Base-by-base conservation (phyloP, 805 yeast species). In the Yamadazyma scolyti region DNA sequence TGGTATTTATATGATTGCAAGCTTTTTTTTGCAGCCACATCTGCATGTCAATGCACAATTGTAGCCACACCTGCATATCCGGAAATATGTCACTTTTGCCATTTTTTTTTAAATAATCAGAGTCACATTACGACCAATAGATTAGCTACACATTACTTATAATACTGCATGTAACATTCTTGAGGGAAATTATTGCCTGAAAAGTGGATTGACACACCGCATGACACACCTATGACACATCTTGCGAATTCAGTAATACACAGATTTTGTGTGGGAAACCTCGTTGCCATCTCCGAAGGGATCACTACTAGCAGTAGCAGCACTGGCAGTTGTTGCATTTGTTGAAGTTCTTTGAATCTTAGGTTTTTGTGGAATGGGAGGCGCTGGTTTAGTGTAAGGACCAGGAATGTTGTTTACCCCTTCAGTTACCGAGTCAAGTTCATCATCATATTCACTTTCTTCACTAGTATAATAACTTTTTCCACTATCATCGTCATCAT, bases 401-500 rank as follows among this genome's bases (percentile, higher is more conserved):
- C 37, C 28, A 9, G 29, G 25, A 6, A 35, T 29, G 26, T 27
- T 22, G 12, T 42, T 34, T 7, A 43, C 39, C 7, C 34, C 42
- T n/a, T 37, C 44, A 23, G 41, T 44, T 10, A 49, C 51, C 16
- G 29, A 46, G 6, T 38, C 45, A 10, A 44, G 34, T 13, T 37
- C 45, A 10, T 37, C 40, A 9, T 37, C 43, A 16, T 37, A 22
- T 6, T 54, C 56, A 17, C 60, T 54, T 33, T 59, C 61, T n/a
- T 36, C 41, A 11, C 63, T 67, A 9, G 69, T 68, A 33, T 68
- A 75, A 27, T 63, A 59, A 27, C 58, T 47, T 22, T 54, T 60
- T 18, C 56, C 64, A 18, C 61, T 71, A 9, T 39, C 39, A 11
- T 47, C 41, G 11, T 52, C 59, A 11, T 58, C 56, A 26, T 52